Base-by-base conservation (phyloP, 495 filamentous ascomycete species). In the Echria macrotheca region DNA sequence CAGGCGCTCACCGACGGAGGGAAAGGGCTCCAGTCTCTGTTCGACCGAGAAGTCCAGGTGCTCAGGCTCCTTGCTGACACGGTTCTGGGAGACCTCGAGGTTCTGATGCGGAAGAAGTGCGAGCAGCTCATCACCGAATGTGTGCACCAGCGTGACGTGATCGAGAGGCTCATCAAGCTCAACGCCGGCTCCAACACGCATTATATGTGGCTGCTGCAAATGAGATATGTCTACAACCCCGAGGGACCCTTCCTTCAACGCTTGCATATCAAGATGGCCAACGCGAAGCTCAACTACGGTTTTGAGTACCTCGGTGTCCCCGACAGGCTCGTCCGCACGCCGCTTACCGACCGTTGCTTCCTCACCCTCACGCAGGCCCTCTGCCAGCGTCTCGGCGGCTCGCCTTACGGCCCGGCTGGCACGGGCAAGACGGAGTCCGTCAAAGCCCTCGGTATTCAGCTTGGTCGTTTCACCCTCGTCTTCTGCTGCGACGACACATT, bases 401-500 rank as follows among this genome's bases (percentile, higher is more conserved):
- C 93, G 36, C 93, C 93, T 3, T 99, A 99, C 60, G 93, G 93
- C 22, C 93, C 93, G 31, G 93, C 93, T 32, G 93, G 93, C 72
- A 99, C 93, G n/a, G 93, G 93, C 63, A 99, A 99, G 69, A 99
- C 93, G 0, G 93, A 99, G 60, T 97, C 93, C 0, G 93, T 99
- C 58, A 99, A 99, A 69, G 93, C 93, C 22, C 77, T 99, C 23
- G 93, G 93, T 72, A 79, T 96, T 3, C 90, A 99, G 63, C 84
- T 99, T 42, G 93, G 93, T 62, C 84, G 93, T 44, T 99, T 97
- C 65, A 99, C 94, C 11, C 79, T 99, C 17, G 93, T 99, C 14
- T 97, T 99, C 71, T 96, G 91, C 65, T 99, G 93, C 68, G 93
- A 99, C 60, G 93, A 97, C 65, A 97, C 91, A 0, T 99, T 99